Conservation (phyloP, 208 protist genomes). For the Novymonas esmeraldas region DNA sequence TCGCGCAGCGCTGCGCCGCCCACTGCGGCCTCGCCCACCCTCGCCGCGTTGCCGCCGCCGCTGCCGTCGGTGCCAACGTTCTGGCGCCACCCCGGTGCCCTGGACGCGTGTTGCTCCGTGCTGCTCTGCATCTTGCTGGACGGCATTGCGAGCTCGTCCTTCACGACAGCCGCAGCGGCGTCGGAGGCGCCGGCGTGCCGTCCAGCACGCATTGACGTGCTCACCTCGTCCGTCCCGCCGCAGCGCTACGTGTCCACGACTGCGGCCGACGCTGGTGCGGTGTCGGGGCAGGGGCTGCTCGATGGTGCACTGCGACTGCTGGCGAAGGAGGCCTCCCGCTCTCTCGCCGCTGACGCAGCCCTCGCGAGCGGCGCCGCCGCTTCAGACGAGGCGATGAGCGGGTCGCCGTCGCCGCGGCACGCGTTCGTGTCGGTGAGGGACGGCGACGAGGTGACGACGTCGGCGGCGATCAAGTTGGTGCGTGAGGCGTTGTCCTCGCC, state of each 20-base stretch:
- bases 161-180: neutral
- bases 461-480: neutral
- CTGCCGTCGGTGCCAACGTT: constrained; percentile 35
- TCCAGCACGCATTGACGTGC: neutral
- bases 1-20: neutral
- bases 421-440: constrained; percentile 19
- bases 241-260: neutral
- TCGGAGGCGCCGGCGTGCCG: neutral
- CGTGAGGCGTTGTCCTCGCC: neutral
- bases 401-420: neutral
- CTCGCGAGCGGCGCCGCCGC: too few species aligned
- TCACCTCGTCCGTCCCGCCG: neutral
- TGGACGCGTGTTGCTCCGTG: constrained; percentile 59
- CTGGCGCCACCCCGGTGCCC: constrained; percentile 56
- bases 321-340: neutral
- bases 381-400: too few species aligned
- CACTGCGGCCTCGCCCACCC: neutral
- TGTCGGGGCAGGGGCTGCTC: constrained; percentile 22
- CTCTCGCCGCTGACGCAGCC: too few species aligned
- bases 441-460: neutral
- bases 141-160: neutral
- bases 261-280: constrained; percentile 1
- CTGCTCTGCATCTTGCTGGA: constrained; percentile 54
- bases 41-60: too few species aligned
- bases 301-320: constrained; percentile 12